Percentiles rank a stretch among this genome's conserved stretches.
These are phyloP conservation scores for Trematosphaeria pertusa DNA, from an alignment of 2,329 filamentous ascomycete species.

Conservation along the genomic window DNA sequence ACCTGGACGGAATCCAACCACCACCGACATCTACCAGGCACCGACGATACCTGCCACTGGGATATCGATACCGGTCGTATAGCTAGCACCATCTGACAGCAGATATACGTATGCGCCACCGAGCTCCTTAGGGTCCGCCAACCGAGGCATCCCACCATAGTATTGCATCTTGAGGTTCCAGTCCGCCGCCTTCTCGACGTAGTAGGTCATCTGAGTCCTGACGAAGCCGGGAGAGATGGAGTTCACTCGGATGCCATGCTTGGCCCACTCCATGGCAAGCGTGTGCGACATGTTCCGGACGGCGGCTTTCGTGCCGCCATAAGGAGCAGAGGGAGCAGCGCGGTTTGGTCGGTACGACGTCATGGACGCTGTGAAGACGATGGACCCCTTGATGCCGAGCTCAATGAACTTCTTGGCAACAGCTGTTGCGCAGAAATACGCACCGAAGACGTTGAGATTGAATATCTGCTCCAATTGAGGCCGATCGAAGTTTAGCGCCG, in stretches of 20 bases:
- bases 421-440: constrained; percentile 56
- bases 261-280: constrained; percentile 83
- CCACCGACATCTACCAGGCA: constrained; percentile 41
- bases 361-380: constrained; percentile 60
- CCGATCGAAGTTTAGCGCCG: constrained; percentile 59
- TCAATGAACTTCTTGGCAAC: constrained; percentile 55
- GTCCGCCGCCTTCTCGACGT: constrained; percentile 57
- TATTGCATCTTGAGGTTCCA: constrained; percentile 62
- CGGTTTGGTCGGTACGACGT: constrained; percentile 59
- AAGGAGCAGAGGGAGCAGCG: constrained; percentile 59
- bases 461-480: constrained; percentile 58
- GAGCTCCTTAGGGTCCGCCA: constrained; percentile 60
- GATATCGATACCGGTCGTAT: constrained; percentile 59
- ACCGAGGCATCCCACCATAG: constrained; percentile 60
- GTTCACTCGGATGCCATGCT: constrained; percentile 82
- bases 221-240: constrained; percentile 86
- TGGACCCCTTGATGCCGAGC: constrained; percentile 55
- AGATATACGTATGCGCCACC: constrained; percentile 59
- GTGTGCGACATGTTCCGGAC: constrained; percentile 56
- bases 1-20: too few relatives aligned
- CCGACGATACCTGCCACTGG: constrained; percentile 58
- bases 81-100: constrained; percentile 55
- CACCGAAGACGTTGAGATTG: constrained; percentile 57
- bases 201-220: constrained; percentile 70
- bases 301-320: constrained; percentile 53